These are phyloP conservation scores for Mycena polygramma DNA, from an alignment of 768 basidiomycete species.

Conservation along the genomic window DNA sequence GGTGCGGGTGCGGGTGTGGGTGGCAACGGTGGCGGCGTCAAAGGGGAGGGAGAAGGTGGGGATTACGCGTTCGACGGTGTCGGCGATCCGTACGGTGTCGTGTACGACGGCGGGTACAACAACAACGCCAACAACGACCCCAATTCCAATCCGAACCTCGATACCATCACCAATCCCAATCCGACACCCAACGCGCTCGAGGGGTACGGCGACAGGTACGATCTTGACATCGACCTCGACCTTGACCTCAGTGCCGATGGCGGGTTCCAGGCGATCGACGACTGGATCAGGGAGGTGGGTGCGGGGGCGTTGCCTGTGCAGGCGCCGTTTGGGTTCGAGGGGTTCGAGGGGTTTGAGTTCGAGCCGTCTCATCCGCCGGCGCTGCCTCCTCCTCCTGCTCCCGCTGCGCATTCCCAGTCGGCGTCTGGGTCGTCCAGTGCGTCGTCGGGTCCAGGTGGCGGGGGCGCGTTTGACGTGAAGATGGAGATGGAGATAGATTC, in stretches of 20 bases:
- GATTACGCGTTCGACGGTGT: too few relatives aligned
- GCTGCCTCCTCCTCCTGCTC: too few relatives aligned
- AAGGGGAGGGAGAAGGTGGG: constrained; percentile 16
- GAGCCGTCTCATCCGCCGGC: background rate
- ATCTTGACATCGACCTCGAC: background rate
- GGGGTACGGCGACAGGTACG: background rate
- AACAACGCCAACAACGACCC: background rate
- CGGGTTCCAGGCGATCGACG: constrained; percentile 57
- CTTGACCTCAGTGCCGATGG: constrained; percentile 13
- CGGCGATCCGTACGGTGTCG: constrained; percentile 8
- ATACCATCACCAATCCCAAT: background rate
- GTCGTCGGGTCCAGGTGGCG: too few relatives aligned
- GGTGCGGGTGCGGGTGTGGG: background rate
- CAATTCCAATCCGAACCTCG: background rate
- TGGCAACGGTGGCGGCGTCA: constrained; percentile 49
- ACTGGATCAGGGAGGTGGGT: constrained; percentile 72
- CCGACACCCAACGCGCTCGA: constrained; percentile 44
- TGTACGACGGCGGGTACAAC: constrained; percentile 6
- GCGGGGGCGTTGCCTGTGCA: constrained; percentile 42
- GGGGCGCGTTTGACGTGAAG: background rate
- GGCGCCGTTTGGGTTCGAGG: constrained; percentile 26
- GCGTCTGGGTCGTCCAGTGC: too few relatives aligned
- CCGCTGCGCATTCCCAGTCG: too few relatives aligned
- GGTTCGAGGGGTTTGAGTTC: constrained; percentile 3
- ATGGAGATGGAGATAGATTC: background rate